Conservation (phyloP, 2,329 filamentous ascomycete species). For the Colletotrichum viniferum region DNA sequence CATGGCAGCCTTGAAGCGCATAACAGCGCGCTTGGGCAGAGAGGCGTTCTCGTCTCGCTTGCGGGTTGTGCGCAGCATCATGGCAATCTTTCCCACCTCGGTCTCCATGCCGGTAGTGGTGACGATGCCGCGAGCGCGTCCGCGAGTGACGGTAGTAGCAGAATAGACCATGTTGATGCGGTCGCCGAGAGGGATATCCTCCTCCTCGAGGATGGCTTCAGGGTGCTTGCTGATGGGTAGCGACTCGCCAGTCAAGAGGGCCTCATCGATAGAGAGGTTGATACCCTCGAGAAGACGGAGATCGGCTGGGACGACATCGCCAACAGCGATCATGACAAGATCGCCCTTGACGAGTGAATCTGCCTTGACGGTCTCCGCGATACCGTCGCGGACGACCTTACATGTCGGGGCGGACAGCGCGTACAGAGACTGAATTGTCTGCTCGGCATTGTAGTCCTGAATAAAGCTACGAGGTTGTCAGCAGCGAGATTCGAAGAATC, state of each 20-base stretch:
- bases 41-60: constrained; percentile 49
- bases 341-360: constrained; percentile 69
- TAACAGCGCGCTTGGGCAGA: constrained; percentile 44
- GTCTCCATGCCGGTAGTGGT: constrained; percentile 75
- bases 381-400: constrained; percentile 60
- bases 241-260: constrained; percentile 76
- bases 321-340: constrained; percentile 64
- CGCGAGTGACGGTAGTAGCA: constrained; percentile 73
- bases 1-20: constrained; percentile 42
- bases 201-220: constrained; percentile 56
- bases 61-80: constrained; percentile 65
- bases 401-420: constrained; percentile 63
- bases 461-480: constrained; percentile 48
- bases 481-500: constrained; percentile 17
- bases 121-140: constrained; percentile 72
- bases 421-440: constrained; percentile 66
- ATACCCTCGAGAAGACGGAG: constrained; percentile 68
- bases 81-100: constrained; percentile 78
- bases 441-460: constrained; percentile 66
- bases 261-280: constrained; percentile 79
- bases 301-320: constrained; percentile 74
- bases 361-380: constrained; percentile 56
- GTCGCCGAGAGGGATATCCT: constrained; percentile 68
- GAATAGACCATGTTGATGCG: constrained; percentile 74
- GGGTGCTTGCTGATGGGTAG: constrained; percentile 70